A percentile compares a stretch with the other conserved stretches of the same genome.
Conservation (phyloP, 2,329 filamentous ascomycete genomes). For the Drechmeria coniospora region DNA sequence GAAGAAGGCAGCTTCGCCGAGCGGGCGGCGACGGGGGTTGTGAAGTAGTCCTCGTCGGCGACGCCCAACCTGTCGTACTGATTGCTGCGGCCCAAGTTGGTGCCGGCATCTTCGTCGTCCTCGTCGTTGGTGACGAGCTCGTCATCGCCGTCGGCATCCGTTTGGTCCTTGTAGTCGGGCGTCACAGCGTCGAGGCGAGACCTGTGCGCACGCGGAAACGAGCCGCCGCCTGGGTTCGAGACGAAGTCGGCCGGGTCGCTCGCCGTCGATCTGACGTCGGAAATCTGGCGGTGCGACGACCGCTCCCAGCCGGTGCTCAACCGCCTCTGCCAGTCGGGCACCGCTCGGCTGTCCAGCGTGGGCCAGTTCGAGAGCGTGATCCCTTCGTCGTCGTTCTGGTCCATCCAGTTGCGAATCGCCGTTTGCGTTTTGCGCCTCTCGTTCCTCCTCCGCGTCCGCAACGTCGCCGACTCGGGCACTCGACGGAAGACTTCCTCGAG, state of each 20-base stretch:
- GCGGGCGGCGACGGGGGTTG: conserved; percentile 29
- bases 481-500: conserved; percentile 81
- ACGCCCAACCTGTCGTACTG: conserved; percentile 12
- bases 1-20: conserved; percentile 22
- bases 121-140: conserved; percentile 76
- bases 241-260: conserved; percentile 50
- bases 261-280: conserved; percentile 42
- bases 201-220: conserved; percentile 17
- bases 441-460: conserved; percentile 43
- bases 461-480: conserved; percentile 47
- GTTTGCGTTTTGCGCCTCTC: conserved; percentile 62
- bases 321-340: conserved; percentile 33
- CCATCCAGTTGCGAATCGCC: conserved; percentile 85
- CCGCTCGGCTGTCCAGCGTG: conserved; percentile 28
- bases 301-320: conserved; percentile 36
- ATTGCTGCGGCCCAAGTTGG: conserved; percentile 22
- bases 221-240: conserved; percentile 32
- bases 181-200: conserved; percentile 19
- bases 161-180: conserved; percentile 41
- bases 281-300: conserved; percentile 31
- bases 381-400: conserved; percentile 41
- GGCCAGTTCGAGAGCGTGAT: conserved; percentile 32
- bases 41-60: conserved; percentile 36
- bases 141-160: conserved; percentile 78
- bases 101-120: conserved; percentile 40